Evolutionary conservation across 495 filamentous ascomycete species (phyloP), one percentile per base, ranked within the genome.

Genomic region (Viridothelium virens): DNA sequence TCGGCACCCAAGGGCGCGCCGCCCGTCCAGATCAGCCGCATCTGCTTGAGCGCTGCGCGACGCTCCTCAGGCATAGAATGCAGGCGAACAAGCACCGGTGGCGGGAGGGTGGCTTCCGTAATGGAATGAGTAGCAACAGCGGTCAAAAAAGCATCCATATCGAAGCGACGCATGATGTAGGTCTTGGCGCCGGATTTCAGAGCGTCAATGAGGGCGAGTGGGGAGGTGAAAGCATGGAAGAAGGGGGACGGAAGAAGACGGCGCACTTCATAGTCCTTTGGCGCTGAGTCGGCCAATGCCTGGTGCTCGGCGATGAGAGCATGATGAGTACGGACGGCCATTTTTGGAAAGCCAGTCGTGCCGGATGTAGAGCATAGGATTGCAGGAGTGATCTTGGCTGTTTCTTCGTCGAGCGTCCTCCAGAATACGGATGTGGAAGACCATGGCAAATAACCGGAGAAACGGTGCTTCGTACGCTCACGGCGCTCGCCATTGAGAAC

Each of bases 71-170:
- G 53, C 2, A 78, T 74, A n/a, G 77, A 73, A 46, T 78, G 79
- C 9, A 88, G 78, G 4, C 76, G 76, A 25, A 84, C 78, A 4
- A 82, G 77, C 3, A 89, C 80, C 0, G 84, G 82, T 48, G 87
- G 87, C 0, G 88, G 84, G 39, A 85, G 69, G 0, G 74, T 68
- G 5, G 84, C 71, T 67, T 89, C 84, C 0, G 83, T 86, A 63
- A 87, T 78, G 4, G 77, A 39, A 71, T 82, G 83, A 46, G 79
- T 77, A 41, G 83, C 78, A 44, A 72, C 68, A 16, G 70, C 50
- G 4, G 61, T 56, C 7, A 70, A 47, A 66, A 72, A 70, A 56
- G 11, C 44, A 18, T 66, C 63, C 68, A 72, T 70, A 37, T 37
- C 63, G 64, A 72, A 72, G 4, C 62, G 38, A 4, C 66, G 68